These are phyloP conservation scores for Penicillium griseofulvum DNA, from an alignment of 2,329 filamentous ascomycete species.

Conservation along the genomic window DNA sequence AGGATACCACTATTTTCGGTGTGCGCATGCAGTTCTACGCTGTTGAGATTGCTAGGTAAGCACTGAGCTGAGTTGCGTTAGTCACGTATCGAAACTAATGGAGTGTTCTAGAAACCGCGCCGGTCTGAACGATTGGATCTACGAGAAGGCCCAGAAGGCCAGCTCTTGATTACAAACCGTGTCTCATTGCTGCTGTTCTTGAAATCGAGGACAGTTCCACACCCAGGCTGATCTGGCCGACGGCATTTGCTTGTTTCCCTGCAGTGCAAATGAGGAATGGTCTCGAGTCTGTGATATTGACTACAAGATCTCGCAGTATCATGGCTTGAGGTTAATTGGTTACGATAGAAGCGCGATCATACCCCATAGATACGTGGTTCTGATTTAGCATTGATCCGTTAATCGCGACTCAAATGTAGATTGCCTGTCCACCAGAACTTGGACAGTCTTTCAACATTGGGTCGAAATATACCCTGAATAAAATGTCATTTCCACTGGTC, in stretches of 20 bases:
- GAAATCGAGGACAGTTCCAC: conserved; percentile 13
- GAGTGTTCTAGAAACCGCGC: conserved; percentile 63
- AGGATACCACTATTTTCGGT: conserved; percentile 89
- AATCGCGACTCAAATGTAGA: conserved; percentile 3
- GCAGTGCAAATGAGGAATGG: conserved; percentile 4
- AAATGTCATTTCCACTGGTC: conserved; percentile 6
- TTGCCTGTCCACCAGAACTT: neutral
- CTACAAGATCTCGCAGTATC: neutral
- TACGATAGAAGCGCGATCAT: conserved; percentile 1
- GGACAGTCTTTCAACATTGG: neutral
- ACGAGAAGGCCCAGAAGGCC: conserved; percentile 66
- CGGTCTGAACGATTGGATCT: conserved; percentile 95
- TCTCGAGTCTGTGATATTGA: neutral
- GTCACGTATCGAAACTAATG: conserved; percentile 12
- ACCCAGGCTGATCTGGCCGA: conserved; percentile 17
- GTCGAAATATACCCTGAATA: conserved; percentile 19
- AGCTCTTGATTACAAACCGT: conserved; percentile 21
- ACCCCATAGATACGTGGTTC: conserved; percentile 4
- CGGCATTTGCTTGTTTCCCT: conserved; percentile 14
- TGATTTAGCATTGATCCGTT: conserved; percentile 5
- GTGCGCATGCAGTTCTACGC: conserved; percentile 83
- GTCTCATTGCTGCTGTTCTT: conserved; percentile 7
- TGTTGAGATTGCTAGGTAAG: conserved; percentile 68
- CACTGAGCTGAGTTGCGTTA: neutral
- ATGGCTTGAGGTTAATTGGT: neutral